Evolutionary conservation across 1,284 basidiomycete genomes (phyloP).

Genomic region (Trametes polyzona): DNA sequence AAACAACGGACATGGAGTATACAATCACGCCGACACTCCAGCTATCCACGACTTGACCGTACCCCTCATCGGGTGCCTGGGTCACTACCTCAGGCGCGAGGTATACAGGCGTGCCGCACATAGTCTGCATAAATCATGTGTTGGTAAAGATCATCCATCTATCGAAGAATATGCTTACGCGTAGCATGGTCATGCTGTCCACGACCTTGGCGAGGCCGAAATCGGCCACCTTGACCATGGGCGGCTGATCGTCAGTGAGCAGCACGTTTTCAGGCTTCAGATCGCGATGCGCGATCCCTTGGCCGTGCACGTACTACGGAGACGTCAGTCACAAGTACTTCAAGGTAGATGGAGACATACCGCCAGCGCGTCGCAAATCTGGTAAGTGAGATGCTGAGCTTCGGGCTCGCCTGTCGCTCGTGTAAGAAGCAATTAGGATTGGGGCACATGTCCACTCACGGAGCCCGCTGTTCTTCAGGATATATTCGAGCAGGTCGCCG

Average conservation of each 20-base stretch:
- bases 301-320: constrained; percentile 70
- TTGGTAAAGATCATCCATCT: too few relatives aligned
- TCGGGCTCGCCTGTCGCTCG: constrained; percentile 53
- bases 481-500: constrained; percentile 87
- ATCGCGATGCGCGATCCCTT: constrained; percentile 86
- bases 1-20: constrained; percentile 71
- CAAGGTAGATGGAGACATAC: constrained; percentile 36
- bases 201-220: constrained; percentile 93
- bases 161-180: constrained; percentile 46
- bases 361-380: constrained; percentile 74
- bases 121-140: constrained; percentile 70
- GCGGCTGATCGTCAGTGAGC: constrained; percentile 65
- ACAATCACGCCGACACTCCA: constrained; percentile 95
- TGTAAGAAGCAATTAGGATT: background rate
- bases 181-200: constrained; percentile 72
- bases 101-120: constrained; percentile 87
- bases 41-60: constrained; percentile 85
- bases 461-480: constrained; percentile 60
- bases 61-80: constrained; percentile 68
- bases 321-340: constrained; percentile 13
- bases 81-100: constrained; percentile 89
- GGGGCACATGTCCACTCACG: constrained; percentile 45
- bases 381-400: constrained; percentile 66
- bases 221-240: constrained; percentile 84
- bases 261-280: constrained; percentile 92